Conservation (phyloP, 768 basidiomycete genomes). For the Russula lepida region DNA sequence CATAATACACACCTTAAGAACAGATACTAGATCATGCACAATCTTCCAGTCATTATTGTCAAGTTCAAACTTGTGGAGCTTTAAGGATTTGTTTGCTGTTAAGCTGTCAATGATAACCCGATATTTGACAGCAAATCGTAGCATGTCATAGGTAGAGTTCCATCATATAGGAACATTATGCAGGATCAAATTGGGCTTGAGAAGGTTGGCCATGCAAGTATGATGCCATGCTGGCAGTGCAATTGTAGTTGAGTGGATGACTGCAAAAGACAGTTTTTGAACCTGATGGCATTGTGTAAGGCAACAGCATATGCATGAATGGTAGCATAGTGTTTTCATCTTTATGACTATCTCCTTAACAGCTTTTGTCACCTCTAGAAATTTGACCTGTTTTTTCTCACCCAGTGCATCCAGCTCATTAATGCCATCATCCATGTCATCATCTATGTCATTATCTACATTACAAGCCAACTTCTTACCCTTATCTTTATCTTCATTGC, state of each 20-base stretch:
- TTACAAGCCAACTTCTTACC: too few species aligned
- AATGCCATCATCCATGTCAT: not conserved
- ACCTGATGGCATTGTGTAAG: too few species aligned
- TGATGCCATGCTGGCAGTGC: not conserved
- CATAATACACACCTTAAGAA: too few species aligned
- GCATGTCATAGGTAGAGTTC: too few species aligned
- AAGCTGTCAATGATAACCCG: not conserved
- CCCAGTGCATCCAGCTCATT: not conserved
- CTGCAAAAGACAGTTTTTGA: not conserved
- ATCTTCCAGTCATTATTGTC: not conserved
- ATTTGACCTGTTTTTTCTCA: not conserved
- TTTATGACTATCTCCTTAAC: too few species aligned
- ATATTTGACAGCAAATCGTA: too few species aligned
- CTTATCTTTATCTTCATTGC: too few species aligned
- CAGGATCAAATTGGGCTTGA: not conserved
- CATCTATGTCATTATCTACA: not conserved
- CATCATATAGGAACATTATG: not conserved
- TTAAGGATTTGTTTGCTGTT: not conserved
- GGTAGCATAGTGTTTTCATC: too few species aligned
- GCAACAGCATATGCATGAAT: not conserved
- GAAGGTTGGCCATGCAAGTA: not conserved
- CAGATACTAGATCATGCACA: not conserved
- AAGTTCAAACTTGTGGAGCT: not conserved
- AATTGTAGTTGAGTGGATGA: not conserved
- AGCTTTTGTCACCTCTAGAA: too few species aligned